Evolutionary conservation across 2,329 filamentous ascomycete genomes (phyloP).

Genomic region (Daldinia eschscholtzii): DNA sequence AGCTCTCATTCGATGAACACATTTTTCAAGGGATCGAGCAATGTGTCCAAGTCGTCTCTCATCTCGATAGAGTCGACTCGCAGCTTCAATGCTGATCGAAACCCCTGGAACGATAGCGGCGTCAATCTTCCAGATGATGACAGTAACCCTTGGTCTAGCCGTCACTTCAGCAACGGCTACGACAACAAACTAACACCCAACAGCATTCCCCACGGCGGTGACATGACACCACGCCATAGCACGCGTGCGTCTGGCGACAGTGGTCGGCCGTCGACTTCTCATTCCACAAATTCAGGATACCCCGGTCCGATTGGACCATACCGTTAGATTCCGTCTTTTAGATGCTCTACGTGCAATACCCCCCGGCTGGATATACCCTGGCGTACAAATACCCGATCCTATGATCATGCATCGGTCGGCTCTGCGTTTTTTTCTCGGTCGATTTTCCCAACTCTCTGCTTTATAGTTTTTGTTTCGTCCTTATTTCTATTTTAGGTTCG

Average conservation of each 20-base stretch:
- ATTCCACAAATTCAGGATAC: conserved; percentile 97
- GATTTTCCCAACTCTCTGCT: conserved; percentile 24
- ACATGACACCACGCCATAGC: conserved; percentile 86
- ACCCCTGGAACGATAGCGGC: conserved; percentile 98
- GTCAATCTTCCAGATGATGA: conserved; percentile 95
- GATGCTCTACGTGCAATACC: conserved; percentile 67
- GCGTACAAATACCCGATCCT: conserved; percentile 68
- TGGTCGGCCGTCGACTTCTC: conserved; percentile 91
- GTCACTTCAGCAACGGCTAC: conserved; percentile 74
- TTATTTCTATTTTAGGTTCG: conserved; percentile 39
- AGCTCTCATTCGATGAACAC: conserved; percentile 86
- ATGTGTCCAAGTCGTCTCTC: conserved; percentile 93
- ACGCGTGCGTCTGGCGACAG: conserved; percentile 89
- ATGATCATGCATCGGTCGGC: conserved; percentile 62
- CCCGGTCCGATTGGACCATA: conserved; percentile 91
- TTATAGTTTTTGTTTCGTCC: conserved; percentile 49
- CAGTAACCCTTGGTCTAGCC: conserved; percentile 70
- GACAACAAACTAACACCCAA: conserved; percentile 70
- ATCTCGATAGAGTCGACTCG: conserved; percentile 96
- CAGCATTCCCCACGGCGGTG: conserved; percentile 77
- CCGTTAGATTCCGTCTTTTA: conserved; percentile 76
- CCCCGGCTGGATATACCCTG: conserved; percentile 74
- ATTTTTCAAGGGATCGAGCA: conserved; percentile 92
- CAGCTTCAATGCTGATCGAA: conserved; percentile 89
- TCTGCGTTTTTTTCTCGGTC: conserved; percentile 51